Evolutionary conservation across 805 yeast genomes (phyloP), one percentile per base, ranked within the genome.

Genomic region (Schwanniomyces sp.): DNA sequence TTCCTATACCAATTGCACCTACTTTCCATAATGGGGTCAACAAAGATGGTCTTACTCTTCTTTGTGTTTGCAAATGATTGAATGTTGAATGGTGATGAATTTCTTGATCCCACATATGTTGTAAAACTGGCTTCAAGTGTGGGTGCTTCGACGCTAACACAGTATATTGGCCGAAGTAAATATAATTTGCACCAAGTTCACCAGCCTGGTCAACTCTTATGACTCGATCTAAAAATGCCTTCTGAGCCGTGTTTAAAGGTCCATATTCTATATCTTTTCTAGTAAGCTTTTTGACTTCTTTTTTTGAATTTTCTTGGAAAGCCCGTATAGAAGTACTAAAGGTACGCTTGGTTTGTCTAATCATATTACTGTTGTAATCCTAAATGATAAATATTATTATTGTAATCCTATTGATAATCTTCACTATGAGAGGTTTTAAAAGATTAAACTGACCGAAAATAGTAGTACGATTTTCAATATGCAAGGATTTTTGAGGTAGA

Each of bases 21-120:
- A 80, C 66, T 63, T 88, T 91, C 99, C 99, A 94, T 1, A 89
- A 58, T 1, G 99, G 99, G 0, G 98, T 91, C 36, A 94, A 67
- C 12, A 94, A 58, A 0, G 97, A 89, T 3, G 99, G 99, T 57
- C 99, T 80, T 1, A 91, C 96, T 43, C 97, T 74, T 53, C 88
- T 82, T 49, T 79, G 75, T 1, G 78, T 70, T 63, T 92, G 98
- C 26, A 92, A 71, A 2, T 75, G 66, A 63, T 94, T 86, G 70
- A 94, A 94, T 0, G 96, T 88, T 52, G 79, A 70, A 62, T 90
- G 96, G 61, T 94, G 99, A 56, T 85, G 90, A 30, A 92, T 76
- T 59, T 94, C 99, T 66, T 94, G 98, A 29, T 91, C 96, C 98
- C 98, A 91, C 99, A 94, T 94, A 63, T 94, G 97, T 58, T 83